Conservation (phyloP, 352 stramenopile species). For the Pythium phragmiticola region DNA sequence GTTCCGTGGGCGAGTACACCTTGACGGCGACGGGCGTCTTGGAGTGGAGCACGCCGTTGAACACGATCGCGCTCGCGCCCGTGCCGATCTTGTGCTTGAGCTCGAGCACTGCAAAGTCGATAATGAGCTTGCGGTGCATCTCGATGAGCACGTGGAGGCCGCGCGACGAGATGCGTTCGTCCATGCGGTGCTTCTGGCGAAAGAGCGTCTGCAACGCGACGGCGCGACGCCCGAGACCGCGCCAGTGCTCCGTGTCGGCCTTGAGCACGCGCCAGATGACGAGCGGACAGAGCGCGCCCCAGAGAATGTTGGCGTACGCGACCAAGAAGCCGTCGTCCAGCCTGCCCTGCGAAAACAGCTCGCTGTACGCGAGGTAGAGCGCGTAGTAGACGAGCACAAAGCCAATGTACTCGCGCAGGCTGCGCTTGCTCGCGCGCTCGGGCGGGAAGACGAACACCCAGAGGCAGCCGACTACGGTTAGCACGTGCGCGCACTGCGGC, state of each 20-base stretch:
- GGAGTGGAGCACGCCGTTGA: constrained; percentile 54
- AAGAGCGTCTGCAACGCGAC: constrained; percentile 54
- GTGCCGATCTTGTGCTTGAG: constrained; percentile 46
- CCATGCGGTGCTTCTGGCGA: constrained; percentile 18
- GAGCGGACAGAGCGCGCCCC: constrained; percentile 39
- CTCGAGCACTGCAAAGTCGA: constrained; percentile 73
- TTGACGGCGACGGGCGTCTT: constrained; percentile 66
- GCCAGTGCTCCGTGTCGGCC: constrained; percentile 37
- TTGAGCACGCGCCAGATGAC: constrained; percentile 49
- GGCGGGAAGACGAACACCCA: constrained; percentile 46
- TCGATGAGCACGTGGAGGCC: constrained; percentile 69
- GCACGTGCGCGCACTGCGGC: constrained; percentile 28
- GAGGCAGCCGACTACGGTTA: constrained; percentile 38
- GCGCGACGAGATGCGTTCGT: constrained; percentile 32
- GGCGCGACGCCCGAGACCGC: constrained; percentile 49
- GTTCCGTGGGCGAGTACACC: constrained; percentile 61
- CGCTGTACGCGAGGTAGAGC: constrained; percentile 19
- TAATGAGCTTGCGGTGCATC: constrained; percentile 69
- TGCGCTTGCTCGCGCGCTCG: constrained; percentile 43
- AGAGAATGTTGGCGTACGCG: constrained; percentile 22
- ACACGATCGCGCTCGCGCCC: constrained; percentile 62
- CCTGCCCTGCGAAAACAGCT: constrained; percentile 5
- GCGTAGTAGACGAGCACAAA: constrained; percentile 23
- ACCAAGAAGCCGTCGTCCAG: constrained; percentile 13
- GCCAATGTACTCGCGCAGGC: constrained; percentile 55